Percentiles rank a stretch among this genome's conserved stretches.
phyloP scores from a whole-genome alignment of 768 basidiomycete genomes.

The Suillus clintonianus region DNA sequence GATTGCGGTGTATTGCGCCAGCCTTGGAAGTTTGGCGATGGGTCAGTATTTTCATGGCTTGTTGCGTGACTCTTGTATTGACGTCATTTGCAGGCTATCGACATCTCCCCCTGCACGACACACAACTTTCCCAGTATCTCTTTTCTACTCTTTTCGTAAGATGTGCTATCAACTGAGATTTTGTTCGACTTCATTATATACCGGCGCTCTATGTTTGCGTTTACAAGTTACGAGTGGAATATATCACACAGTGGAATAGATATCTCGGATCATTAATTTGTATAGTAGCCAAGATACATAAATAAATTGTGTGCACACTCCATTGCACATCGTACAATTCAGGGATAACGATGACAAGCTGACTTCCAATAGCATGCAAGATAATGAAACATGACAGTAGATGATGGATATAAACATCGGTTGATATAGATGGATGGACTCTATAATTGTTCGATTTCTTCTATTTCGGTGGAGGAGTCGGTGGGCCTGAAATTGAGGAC shows the following conservation, averaged over 20 bases:
- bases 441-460: neutral
- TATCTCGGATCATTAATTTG: neutral
- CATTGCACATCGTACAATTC: neutral
- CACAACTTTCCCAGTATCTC: constrained; percentile 82
- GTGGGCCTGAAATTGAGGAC: constrained; percentile 35
- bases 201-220: neutral
- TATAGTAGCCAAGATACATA: neutral
- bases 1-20: constrained; percentile 73
- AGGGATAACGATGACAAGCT: neutral
- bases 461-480: constrained; percentile 49
- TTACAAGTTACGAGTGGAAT: neutral
- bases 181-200: neutral
- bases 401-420: constrained; percentile 1
- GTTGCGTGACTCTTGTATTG: neutral
- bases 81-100: constrained; percentile 64
- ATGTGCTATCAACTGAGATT: constrained; percentile 41
- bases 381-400: neutral
- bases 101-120: constrained; percentile 88
- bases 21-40: constrained; percentile 68
- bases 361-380: neutral
- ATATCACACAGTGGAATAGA: neutral
- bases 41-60: constrained; percentile 43
- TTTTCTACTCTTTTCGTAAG: constrained; percentile 93
- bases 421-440: neutral
- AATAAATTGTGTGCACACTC: neutral